Conservation (phyloP, 805 yeast genomes). For the Isabelozyma heimii region DNA sequence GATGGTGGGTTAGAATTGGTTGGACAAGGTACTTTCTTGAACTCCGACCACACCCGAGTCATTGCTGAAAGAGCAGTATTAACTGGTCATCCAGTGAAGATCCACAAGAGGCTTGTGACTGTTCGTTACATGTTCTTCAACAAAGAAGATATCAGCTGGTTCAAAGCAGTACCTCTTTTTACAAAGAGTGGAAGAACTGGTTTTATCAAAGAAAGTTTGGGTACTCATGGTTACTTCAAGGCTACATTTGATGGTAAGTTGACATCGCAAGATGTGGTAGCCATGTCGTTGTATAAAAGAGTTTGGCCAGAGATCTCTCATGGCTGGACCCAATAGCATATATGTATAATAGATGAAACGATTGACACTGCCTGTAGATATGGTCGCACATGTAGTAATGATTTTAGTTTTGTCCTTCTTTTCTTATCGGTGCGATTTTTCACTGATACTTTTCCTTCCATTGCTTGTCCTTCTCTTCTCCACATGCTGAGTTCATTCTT, state of each 20-base stretch:
- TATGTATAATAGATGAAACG: neutral
- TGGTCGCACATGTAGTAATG: no score
- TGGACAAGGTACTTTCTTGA: conserved; percentile 88
- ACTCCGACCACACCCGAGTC: conserved; percentile 80
- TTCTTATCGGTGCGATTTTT: neutral
- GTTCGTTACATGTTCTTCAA: conserved; percentile 97
- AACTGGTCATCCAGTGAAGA: conserved; percentile 94
- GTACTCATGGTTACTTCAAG: conserved; percentile 98
- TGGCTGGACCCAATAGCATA: conserved; percentile 18
- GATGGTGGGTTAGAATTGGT: conserved; percentile 61
- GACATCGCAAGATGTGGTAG: conserved; percentile 88
- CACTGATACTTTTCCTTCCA: neutral
- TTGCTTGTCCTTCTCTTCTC: neutral
- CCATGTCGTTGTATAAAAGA: conserved; percentile 90
- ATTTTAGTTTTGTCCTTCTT: no score
- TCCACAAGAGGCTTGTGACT: conserved; percentile 88
- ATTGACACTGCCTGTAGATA: no score
- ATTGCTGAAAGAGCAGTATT: conserved; percentile 84
- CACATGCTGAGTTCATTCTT: conserved; percentile 9
- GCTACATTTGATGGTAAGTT: conserved; percentile 91
- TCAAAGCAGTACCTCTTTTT: conserved; percentile 87
- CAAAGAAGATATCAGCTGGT: conserved; percentile 82
- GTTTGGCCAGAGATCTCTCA: conserved; percentile 73
- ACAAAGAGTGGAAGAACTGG: conserved; percentile 94
- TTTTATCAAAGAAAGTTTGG: conserved; percentile 89